Evolutionary conservation across 1,139 yeast genomes (phyloP).

Genomic region (Candida glucosophila): DNA sequence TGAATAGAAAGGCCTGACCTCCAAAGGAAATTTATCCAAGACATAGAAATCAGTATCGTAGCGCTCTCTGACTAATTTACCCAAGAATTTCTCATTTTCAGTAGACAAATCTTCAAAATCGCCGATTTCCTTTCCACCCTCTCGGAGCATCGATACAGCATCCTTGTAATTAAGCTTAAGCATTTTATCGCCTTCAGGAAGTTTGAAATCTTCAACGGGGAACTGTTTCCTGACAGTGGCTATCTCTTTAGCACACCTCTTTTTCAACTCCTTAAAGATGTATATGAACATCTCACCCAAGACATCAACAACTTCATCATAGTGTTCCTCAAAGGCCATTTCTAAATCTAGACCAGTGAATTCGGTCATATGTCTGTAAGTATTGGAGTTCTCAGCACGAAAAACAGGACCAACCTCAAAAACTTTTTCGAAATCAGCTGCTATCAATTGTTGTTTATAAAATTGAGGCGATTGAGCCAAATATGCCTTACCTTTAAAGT

Average conservation of each 20-base stretch:
- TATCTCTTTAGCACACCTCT: constrained; percentile 74
- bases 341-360: constrained; percentile 96
- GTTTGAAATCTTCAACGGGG: constrained; percentile 95
- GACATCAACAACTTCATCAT: constrained; percentile 85
- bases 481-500: constrained; percentile 88
- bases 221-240: constrained; percentile 86
- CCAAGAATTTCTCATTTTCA: constrained; percentile 88
- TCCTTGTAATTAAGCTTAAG: constrained; percentile 84
- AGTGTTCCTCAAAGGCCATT: constrained; percentile 97
- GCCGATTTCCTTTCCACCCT: constrained; percentile 71
- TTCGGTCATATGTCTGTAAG: constrained; percentile 99
- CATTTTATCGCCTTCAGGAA: constrained; percentile 87
- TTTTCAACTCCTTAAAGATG: constrained; percentile 76
- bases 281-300: constrained; percentile 81
- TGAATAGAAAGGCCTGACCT: constrained; percentile 95
- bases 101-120: constrained; percentile 88
- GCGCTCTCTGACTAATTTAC: constrained; percentile 84
- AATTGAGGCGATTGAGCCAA: constrained; percentile 98
- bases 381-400: constrained; percentile 98
- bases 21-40: constrained; percentile 95
- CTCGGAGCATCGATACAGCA: constrained; percentile 79
- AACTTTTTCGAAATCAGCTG: constrained; percentile 94
- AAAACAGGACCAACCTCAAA: constrained; percentile 96
- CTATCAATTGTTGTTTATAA: constrained; percentile 95
- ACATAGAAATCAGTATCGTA: constrained; percentile 97